phyloP scores from a whole-genome alignment of 2,329 filamentous ascomycete genomes.

The Xylaria sp. region DNA sequence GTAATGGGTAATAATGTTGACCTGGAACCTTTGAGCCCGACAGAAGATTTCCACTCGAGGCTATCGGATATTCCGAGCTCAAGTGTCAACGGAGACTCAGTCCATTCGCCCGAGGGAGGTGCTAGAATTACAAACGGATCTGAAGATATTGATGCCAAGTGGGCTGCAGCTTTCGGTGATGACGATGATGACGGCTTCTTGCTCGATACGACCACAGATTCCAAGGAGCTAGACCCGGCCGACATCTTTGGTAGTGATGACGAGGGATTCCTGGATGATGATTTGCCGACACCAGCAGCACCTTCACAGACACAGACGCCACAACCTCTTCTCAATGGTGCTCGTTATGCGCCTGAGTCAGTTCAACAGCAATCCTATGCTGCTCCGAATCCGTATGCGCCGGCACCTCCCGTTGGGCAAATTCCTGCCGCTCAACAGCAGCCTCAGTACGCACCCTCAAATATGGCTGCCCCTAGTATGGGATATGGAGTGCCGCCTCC shows the following conservation, averaged over 20 bases:
- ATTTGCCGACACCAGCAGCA: conserved; percentile 50
- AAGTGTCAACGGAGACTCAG: conserved; percentile 42
- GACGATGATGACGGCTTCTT: conserved; percentile 74
- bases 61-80: conserved; percentile 30
- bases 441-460: conserved; percentile 47
- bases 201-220: conserved; percentile 61
- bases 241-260: conserved; percentile 84
- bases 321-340: conserved; percentile 47
- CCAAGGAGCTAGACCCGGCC: conserved; percentile 67
- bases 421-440: conserved; percentile 44
- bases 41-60: conserved; percentile 38
- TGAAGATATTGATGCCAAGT: conserved; percentile 78
- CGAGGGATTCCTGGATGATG: conserved; percentile 80
- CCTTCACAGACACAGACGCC: conserved; percentile 41
- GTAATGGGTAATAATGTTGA: conserved; percentile 61
- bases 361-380: conserved; percentile 43
- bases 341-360: conserved; percentile 50
- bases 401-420: conserved; percentile 54
- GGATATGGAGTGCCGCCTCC: conserved; percentile 54
- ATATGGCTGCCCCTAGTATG: conserved; percentile 47
- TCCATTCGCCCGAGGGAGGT: conserved; percentile 41
- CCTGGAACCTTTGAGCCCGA: conserved; percentile 43
- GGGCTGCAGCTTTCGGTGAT: conserved; percentile 83
- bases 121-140: conserved; percentile 40
- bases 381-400: conserved; percentile 59